Evolutionary conservation across 2,329 filamentous ascomycete genomes (phyloP), one percentile per base, ranked within the genome.

Genomic region (Cryphonectria radicalis): DNA sequence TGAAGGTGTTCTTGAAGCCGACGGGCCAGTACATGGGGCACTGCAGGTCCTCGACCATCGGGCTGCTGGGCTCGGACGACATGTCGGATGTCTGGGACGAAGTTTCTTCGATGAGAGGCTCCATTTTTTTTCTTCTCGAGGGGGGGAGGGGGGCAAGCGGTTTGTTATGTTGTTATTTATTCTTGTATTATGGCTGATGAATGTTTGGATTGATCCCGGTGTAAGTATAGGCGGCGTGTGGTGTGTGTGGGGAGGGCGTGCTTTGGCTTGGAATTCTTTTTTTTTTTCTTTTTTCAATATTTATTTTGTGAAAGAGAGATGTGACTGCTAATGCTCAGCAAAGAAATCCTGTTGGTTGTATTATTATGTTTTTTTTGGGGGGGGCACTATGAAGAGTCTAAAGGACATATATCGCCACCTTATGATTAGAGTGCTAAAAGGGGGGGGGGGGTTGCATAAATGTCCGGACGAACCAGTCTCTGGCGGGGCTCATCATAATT

Each of bases 1-100:
- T 75, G 71, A 75, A 78, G 14, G 74, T 70, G 40, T 76, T 77
- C n/a, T 74, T 73, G 53, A 66, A 73, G 66, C 55, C 67, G 37
- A 70, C 67, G 22, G 71, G 71, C 71, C 71, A 73, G 71, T 71
- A 73, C 42, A 71, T 46, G n/a, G 71, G 71, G 35, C 69, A 69
- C 37, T 66, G 66, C 1, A 73, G 71, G 46, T 73, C 66, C 40
- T 73, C 71, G 46, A 71, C 69, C 66, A 73, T 70, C 5, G 69
- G 66, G 8, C 53, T 53, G 37, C 60, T 63, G 10, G 42, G 64
- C 62, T 69, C 67, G 6, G 43, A 42, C 6, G 59, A 63, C 28
- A 42, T 50, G 55, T 68, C 66, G 55, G 66, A 68, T 28, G 57
- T 35, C 62, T 68, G 66, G n/a, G 66, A 67, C 8, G 50, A 37